Conservation (phyloP, 345 rosid species). For the Heritiera littoralis region DNA sequence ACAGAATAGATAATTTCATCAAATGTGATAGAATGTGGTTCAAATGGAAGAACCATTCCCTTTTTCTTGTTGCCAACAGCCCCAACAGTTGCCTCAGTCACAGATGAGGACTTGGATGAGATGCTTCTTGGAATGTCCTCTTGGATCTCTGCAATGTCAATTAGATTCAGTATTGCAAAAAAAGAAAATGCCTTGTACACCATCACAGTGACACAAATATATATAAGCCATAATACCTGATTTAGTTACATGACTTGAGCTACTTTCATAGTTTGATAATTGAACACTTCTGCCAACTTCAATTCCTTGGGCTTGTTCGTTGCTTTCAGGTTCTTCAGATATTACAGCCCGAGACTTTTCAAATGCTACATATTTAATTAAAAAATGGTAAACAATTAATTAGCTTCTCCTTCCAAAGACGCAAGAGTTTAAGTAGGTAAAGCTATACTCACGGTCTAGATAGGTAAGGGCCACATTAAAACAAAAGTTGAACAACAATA, state of each 20-base stretch:
- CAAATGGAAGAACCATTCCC: slow-evolving; percentile 82
- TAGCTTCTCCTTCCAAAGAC: not conserved
- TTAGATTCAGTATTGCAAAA: not conserved
- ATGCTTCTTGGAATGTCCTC: slow-evolving; percentile 22
- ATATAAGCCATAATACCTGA: slow-evolving; percentile 28
- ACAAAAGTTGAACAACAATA: slow-evolving; percentile 46
- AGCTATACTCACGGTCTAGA: slow-evolving; percentile 47
- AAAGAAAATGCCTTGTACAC: not conserved
- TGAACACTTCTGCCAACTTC: slow-evolving; percentile 35
- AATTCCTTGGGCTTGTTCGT: slow-evolving; percentile 18
- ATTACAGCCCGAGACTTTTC: slow-evolving; percentile 51
- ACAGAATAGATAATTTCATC: slow-evolving; percentile 61
- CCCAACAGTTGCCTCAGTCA: slow-evolving; percentile 27
- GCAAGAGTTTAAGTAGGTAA: slow-evolving; percentile 17
- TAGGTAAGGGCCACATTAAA: slow-evolving; percentile 53
- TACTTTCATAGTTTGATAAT: slow-evolving; percentile 27
- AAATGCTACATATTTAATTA: slow-evolving; percentile 42
- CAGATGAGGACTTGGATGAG: slow-evolving; percentile 21
- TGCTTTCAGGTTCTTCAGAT: slow-evolving; percentile 39
- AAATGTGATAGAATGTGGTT: slow-evolving; percentile 63
- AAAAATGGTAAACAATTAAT: not conserved
- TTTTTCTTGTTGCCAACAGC: slow-evolving; percentile 32
- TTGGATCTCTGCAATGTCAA: slow-evolving; percentile 16
- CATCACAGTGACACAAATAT: not conserved
- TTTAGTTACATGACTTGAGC: slow-evolving; percentile 19